Base-by-base conservation (phyloP, 192 early-diverging fungal species). In the Gonapodya prolifera region DNA sequence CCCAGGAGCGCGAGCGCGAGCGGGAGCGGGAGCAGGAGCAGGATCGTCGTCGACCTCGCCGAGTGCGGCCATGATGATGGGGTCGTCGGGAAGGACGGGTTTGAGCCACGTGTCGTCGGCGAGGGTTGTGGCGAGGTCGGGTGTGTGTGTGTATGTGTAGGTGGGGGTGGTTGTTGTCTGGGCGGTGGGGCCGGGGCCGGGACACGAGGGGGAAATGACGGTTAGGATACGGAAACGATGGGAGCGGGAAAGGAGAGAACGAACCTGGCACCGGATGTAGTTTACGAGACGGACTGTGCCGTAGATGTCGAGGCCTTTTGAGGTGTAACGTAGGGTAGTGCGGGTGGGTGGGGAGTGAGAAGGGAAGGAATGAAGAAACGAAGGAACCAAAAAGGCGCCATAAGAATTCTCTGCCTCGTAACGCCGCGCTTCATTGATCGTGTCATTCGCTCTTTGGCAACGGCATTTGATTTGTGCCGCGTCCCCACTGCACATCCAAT, bases 31-130 rank as follows among this genome's bases (percentile, higher is more conserved):
- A 87, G 83, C 1, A 80, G 80, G 16, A 30, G 13, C 78, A 23
- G 78, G 82, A 1, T 82, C 82, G 45, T 84, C 83, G 18, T 86
- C 87, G 8, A 81, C 80, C 35, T 88, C 85, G 69, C 85, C 87
- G 70, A 85, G 80, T 8, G 83, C 84, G 82, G 73, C 23, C 17
- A 30, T 78, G 1, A 79, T 79, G 77, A 69, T 79, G 77, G 34
- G 77, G 31, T 34, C 76, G 69, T 81, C n/a, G 1, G 16, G 17
- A 30, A 36, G 30, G 29, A 82, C 81, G 78, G 78, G 45, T 61
- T 85, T 88, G 18, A 89, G 79, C 30, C 88, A 77, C 23, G 87
- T 79, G 77, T 89, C 88, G 75, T 89, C 83, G 35, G 81, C 81
- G 30, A 88, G 83, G 13, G 88, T 85, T 73, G 75, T 77, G 31